These are phyloP conservation scores for Rubroshorea leprosula DNA, from an alignment of 345 rosid genomes.

Conservation along the genomic window DNA sequence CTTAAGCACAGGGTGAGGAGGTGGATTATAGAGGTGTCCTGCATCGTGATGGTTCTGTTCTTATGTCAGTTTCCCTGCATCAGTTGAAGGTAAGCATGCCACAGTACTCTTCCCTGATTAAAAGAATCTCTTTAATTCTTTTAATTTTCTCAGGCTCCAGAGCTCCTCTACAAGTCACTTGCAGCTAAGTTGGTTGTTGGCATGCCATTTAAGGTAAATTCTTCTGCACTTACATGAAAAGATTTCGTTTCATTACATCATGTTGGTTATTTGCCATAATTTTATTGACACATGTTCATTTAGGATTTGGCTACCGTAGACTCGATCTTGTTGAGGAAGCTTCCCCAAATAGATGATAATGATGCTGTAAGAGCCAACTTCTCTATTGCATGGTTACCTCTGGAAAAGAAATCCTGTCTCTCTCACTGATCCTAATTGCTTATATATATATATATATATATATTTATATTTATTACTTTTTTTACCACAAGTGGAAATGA, in stretches of 20 bases:
- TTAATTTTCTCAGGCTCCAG: slow-evolving; percentile 51
- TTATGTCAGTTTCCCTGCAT: slow-evolving; percentile 75
- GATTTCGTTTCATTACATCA: slow-evolving; percentile 4
- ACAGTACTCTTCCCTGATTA: slow-evolving; percentile 3
- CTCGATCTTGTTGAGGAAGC: slow-evolving; percentile 61
- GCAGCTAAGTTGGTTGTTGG: slow-evolving; percentile 88
- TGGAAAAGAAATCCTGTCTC: background rate
- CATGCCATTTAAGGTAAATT: slow-evolving; percentile 92
- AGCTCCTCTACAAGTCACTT: slow-evolving; percentile 83
- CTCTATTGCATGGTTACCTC: slow-evolving; percentile 10
- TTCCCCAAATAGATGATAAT: slow-evolving; percentile 74
- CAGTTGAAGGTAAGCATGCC: slow-evolving; percentile 77
- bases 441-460: background rate
- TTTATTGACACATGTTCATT: slow-evolving; percentile 11
- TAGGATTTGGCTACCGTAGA: slow-evolving; percentile 97
- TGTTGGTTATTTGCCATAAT: slow-evolving; percentile 11
- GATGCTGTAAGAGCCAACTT: slow-evolving; percentile 65
- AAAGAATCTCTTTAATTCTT: background rate
- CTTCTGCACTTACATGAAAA: no score
- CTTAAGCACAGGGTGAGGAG: slow-evolving; percentile 67
- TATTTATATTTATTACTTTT: background rate
- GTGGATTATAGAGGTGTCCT: slow-evolving; percentile 90
- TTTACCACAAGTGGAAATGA: slow-evolving; percentile 18
- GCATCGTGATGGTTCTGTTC: slow-evolving; percentile 98
- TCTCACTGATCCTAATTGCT: no score